phyloP scores from a whole-genome alignment of 768 basidiomycete species.

The Boletus eberwhitei region DNA sequence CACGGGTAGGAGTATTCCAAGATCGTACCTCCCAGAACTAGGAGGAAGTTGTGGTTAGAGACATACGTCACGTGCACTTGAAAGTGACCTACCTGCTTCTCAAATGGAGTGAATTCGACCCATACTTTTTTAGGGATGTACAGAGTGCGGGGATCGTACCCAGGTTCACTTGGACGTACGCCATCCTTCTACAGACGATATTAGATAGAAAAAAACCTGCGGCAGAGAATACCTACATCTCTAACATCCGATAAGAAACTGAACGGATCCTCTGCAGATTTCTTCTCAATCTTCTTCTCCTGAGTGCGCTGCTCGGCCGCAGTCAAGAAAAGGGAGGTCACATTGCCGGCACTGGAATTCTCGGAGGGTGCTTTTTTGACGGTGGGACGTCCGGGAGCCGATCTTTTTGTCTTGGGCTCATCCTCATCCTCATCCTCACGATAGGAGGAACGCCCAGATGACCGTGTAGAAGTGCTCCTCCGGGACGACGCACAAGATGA shows the following conservation, averaged over 20 bases:
- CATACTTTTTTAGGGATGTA: constrained; percentile 75
- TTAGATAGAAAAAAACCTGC: neutral
- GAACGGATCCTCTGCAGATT: constrained; percentile 73
- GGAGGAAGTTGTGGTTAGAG: neutral
- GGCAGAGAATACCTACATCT: constrained; percentile 50
- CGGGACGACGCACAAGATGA: constrained; percentile 53
- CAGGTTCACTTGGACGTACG: constrained; percentile 68
- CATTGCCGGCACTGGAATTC: constrained; percentile 29
- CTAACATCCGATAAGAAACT: constrained; percentile 65
- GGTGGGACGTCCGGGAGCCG: constrained; percentile 34
- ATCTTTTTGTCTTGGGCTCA: constrained; percentile 35
- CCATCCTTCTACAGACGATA: constrained; percentile 65
- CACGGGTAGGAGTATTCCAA: neutral
- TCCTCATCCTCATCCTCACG: constrained; percentile 32
- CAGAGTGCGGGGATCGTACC: constrained; percentile 89
- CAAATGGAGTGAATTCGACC: constrained; percentile 89
- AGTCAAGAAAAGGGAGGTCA: constrained; percentile 59
- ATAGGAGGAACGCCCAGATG: constrained; percentile 36
- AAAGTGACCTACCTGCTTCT: constrained; percentile 63
- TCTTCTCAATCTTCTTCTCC: constrained; percentile 80
- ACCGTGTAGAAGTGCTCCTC: constrained; percentile 28
- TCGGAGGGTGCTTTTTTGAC: constrained; percentile 30
- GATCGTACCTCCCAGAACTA: constrained; percentile 72
- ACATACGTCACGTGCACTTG: neutral
- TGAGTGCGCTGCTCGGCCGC: constrained; percentile 76